phyloP scores from a whole-genome alignment of 768 basidiomycete species.

The Sporobolomyces phaffii region DNA sequence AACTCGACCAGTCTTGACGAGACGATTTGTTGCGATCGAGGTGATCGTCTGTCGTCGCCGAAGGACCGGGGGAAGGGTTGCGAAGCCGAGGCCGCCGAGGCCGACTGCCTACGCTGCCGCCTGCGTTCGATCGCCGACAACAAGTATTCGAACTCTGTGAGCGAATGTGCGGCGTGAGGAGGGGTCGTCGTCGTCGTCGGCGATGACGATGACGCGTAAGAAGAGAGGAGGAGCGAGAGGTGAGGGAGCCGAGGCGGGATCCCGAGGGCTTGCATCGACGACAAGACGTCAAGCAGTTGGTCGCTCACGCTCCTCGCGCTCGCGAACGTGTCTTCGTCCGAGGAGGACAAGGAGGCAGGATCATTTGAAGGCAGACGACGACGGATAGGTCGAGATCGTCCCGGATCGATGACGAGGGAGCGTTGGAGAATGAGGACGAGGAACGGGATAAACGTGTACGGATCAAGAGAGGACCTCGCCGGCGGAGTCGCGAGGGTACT shows the following conservation, averaged over 20 bases:
- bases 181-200: background rate
- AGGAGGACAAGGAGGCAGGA: too few relatives aligned
- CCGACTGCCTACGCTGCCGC: background rate
- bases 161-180: too few relatives aligned
- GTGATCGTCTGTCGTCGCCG: background rate
- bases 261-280: background rate
- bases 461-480: background rate
- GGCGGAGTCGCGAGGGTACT: background rate
- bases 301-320: background rate
- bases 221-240: background rate
- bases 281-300: background rate
- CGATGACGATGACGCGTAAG: background rate
- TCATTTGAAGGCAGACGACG: background rate
- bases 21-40: background rate
- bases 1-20: background rate
- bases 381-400: background rate
- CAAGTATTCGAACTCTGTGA: background rate
- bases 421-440: background rate
- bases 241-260: background rate
- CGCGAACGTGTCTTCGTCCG: background rate
- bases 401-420: too few relatives aligned
- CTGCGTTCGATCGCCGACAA: background rate
- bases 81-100: background rate
- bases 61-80: background rate
- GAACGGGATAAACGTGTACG: conserved; percentile 19